Base-by-base conservation (phyloP, 306 rosid species). In the Dryas alaskensis region DNA sequence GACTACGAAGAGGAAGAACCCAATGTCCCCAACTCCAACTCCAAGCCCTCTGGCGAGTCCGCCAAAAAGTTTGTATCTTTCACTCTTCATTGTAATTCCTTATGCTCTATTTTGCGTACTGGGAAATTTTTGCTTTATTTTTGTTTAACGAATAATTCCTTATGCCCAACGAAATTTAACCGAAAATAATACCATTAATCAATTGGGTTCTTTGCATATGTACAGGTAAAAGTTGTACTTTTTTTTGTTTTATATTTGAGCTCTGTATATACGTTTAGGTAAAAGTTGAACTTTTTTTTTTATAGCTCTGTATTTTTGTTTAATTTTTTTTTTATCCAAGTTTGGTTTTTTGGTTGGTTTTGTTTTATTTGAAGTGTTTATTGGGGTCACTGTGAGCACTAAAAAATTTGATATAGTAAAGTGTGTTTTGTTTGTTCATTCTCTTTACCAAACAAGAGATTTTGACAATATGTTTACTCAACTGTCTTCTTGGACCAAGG, bases 1-100 rank as follows among this genome's bases (percentile, higher is more conserved):
- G 92, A 90, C 75, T 90, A 86, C 65, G 92, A 87, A 67, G 92
- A 86, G 54, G 92, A 90, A 57, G 96, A 87, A 31, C 90, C 86
- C 9, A 87, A 81, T 17, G 81, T 81, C 73, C 85, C 84, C 73
- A 90, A 85, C 73, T 82, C 95, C 64, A 74, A 52, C 78, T 72
- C 81, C 12, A 87, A 87, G 60, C 83, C 90, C 25, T 63, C 79
- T 9, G 74, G 87, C 27, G 92, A 85, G 46, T 22, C 90, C 12
- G 92, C 50, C 75, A 87, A 87, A 61, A 89, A 87, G 96, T 87
- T 52, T 80, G 92, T 78, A 10, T 72, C 72, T 39, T 70, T 19
- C 0, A 45, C 7, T n/a, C 1, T 11, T 31, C 13, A 0, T 52
- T 7, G 6, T 45, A 47, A 4, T 53, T 43, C 10, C 7, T 4